Conservation (phyloP, 345 rosid species). For the Raphanus raphanistrum region DNA sequence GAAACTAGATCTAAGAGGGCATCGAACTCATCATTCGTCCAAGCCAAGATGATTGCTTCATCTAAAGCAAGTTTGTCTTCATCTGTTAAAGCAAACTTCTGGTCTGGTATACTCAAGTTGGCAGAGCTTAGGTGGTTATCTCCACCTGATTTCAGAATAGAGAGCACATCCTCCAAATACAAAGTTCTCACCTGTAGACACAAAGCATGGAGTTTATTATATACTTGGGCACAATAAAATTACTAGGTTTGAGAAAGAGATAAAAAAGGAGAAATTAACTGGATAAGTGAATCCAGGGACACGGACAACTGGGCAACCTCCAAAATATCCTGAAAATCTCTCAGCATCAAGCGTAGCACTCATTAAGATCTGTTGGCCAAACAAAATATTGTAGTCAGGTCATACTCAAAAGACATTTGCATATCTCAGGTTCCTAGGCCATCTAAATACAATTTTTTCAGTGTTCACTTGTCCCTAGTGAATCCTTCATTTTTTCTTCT, state of each 20-base stretch:
- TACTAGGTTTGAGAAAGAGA: not conserved
- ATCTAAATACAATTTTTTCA: not conserved
- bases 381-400: not conserved
- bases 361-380: conserved; percentile 68
- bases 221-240: conserved; percentile 20
- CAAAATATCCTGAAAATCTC: conserved; percentile 89
- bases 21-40: conserved; percentile 82
- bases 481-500: not conserved
- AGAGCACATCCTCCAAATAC: conserved; percentile 80
- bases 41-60: conserved; percentile 79
- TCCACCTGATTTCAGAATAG: conserved; percentile 61
- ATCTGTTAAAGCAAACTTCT: conserved; percentile 50
- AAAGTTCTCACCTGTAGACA: conserved; percentile 67
- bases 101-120: conserved; percentile 35
- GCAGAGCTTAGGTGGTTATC: conserved; percentile 57
- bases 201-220: conserved; percentile 18
- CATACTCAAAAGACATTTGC: conserved; percentile 3
- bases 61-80: conserved; percentile 73
- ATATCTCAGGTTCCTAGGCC: conserved; percentile 12
- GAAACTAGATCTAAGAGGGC: conserved; percentile 70
- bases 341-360: conserved; percentile 96
- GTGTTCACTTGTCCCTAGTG: not conserved
- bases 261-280: conserved; percentile 46
- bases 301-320: conserved; percentile 82
- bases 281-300: conserved; percentile 95